phyloP scores from a whole-genome alignment of 441 rosid species.

The Eruca vesicaria region DNA sequence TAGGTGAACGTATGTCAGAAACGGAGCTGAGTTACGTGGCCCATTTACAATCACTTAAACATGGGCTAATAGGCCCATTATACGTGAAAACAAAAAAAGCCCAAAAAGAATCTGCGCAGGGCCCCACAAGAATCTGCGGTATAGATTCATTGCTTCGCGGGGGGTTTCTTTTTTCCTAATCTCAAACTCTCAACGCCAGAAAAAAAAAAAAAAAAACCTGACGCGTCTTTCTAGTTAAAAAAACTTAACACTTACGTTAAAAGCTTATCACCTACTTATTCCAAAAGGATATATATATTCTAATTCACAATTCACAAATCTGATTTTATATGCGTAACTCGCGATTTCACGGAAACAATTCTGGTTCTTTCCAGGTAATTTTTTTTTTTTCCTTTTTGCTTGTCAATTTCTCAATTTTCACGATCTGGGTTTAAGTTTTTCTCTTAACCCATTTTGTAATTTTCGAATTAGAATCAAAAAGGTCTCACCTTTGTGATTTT shows the following conservation, averaged over 20 bases:
- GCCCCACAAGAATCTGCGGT: slow-evolving; percentile 36
- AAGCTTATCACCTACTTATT: neutral
- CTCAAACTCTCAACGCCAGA: neutral
- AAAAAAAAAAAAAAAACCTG: neutral
- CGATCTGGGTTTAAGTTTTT: slow-evolving; percentile 18
- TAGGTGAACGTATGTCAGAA: neutral
- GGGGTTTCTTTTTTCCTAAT: slow-evolving; percentile 17
- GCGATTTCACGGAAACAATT: slow-evolving; percentile 22
- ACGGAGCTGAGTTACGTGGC: slow-evolving; percentile 3
- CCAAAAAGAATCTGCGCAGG: slow-evolving; percentile 19
- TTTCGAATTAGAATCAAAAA: slow-evolving; percentile 59
- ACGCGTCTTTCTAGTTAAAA: slow-evolving; percentile 28
- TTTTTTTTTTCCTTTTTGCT: neutral
- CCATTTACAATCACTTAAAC: neutral
- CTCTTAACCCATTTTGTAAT: neutral
- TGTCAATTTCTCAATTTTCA: neutral
- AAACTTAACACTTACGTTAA: neutral
- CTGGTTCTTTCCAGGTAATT: slow-evolving; percentile 24
- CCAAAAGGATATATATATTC: slow-evolving; percentile 63
- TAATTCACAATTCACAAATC: slow-evolving; percentile 17
- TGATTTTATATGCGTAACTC: slow-evolving; percentile 26
- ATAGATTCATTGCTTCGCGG: slow-evolving; percentile 34
- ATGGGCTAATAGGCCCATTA: slow-evolving; percentile 9
- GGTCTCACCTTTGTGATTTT: neutral
- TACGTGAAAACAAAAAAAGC: neutral